Percentiles rank a stretch among this genome's conserved stretches.
Conservation (phyloP, 331 rosid species). For the Rhamnella rubrinervis region DNA sequence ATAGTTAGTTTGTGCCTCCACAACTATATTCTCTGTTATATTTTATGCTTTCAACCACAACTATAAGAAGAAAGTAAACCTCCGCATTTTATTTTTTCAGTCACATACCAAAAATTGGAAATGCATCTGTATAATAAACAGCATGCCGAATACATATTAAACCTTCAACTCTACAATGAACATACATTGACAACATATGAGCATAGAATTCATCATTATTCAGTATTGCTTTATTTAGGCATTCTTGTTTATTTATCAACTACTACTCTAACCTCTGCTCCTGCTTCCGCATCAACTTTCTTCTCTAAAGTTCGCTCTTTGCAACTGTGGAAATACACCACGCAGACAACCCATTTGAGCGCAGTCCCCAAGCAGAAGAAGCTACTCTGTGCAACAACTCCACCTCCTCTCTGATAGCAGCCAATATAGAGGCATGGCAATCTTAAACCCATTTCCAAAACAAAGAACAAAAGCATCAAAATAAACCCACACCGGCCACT, state of each 20-base stretch:
- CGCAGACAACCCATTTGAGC: constrained; percentile 54
- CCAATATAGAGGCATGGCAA: constrained; percentile 21
- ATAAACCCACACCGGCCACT: constrained; percentile 30
- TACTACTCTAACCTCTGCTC: constrained; percentile 11
- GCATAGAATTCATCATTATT: background rate
- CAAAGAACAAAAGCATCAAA: constrained; percentile 47
- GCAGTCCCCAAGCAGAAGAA: constrained; percentile 34
- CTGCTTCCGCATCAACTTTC: constrained; percentile 38
- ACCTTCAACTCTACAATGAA: too few relatives aligned
- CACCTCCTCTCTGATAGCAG: constrained; percentile 37
- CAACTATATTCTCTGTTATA: too few relatives aligned
- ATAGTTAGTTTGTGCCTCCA: too few relatives aligned
- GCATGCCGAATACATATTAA: too few relatives aligned
- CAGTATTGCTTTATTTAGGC: background rate
- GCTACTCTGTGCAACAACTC: constrained; percentile 34
- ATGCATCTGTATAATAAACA: too few relatives aligned
- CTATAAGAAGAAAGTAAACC: too few relatives aligned
- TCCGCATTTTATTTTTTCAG: too few relatives aligned
- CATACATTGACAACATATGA: background rate
- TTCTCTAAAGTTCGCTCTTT: constrained; percentile 35
- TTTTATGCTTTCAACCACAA: too few relatives aligned
- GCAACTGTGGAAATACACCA: constrained; percentile 49
- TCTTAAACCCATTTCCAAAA: constrained; percentile 36
- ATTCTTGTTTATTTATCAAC: background rate
- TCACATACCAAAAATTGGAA: too few relatives aligned